phyloP scores from a whole-genome alignment of 2,329 filamentous ascomycete species.

The Hortaea sp. region DNA sequence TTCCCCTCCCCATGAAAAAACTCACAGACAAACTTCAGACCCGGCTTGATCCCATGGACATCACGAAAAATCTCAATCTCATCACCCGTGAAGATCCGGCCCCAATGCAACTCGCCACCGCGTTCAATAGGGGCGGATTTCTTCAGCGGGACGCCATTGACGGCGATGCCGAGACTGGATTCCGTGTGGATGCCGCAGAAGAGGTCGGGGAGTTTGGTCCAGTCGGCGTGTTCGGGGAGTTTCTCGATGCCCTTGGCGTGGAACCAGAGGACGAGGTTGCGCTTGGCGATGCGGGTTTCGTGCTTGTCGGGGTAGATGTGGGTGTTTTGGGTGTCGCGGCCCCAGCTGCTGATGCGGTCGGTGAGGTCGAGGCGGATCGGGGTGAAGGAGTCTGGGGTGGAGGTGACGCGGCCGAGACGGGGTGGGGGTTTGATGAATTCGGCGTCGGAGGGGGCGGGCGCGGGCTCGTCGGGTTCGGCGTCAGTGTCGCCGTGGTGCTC shows the following conservation, averaged over 20 bases:
- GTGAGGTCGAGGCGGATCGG: conserved; percentile 56
- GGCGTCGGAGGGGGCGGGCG: background rate
- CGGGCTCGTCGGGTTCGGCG: conserved; percentile 1
- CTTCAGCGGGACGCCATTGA: conserved; percentile 63
- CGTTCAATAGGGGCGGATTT: conserved; percentile 30
- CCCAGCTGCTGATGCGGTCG: conserved; percentile 64
- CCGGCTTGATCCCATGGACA: conserved; percentile 19
- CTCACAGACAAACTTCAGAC: conserved; percentile 34
- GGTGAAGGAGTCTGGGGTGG: conserved; percentile 55
- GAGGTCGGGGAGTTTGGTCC: conserved; percentile 42
- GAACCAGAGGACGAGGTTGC: conserved; percentile 67
- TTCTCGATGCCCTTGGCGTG: conserved; percentile 60
- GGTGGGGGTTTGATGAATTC: conserved; percentile 29
- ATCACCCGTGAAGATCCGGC: conserved; percentile 67
- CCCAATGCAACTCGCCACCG: conserved; percentile 45
- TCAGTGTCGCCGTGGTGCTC: conserved; percentile 3
- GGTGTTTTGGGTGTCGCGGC: conserved; percentile 60
- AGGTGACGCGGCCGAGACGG: conserved; percentile 55
- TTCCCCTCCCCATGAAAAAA: conserved; percentile 32
- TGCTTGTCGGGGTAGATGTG: conserved; percentile 50
- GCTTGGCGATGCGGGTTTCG: conserved; percentile 69
- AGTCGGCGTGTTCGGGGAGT: conserved; percentile 41
- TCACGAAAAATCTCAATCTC: conserved; percentile 60
- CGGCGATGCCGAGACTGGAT: conserved; percentile 60
- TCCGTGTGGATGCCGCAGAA: conserved; percentile 71